Percentiles rank a stretch among this genome's conserved stretches.
phyloP scores from a whole-genome alignment of 2,329 filamentous ascomycete species.

The Cladophialophora chaetospira region DNA sequence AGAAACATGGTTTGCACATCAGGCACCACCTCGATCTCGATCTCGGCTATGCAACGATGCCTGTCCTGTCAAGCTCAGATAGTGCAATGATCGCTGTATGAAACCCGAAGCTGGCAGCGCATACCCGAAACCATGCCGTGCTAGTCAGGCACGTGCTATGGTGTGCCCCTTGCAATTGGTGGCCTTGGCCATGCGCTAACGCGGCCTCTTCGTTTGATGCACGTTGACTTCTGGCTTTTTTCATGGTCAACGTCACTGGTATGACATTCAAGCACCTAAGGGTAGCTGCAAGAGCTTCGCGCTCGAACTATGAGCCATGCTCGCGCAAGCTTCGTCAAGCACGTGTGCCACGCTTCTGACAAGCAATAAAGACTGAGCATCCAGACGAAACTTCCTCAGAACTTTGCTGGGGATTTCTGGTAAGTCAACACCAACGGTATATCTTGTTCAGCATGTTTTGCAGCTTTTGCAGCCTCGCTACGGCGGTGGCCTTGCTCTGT shows the following conservation, averaged over 20 bases:
- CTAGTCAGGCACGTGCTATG: slow-evolving; percentile 2
- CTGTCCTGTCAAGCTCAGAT: background rate
- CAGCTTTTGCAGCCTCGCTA: slow-evolving; percentile 5
- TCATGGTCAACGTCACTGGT: background rate
- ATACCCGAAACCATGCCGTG: background rate
- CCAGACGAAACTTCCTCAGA: background rate
- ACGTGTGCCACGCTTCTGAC: background rate
- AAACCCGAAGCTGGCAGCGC: background rate
- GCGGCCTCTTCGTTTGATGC: background rate
- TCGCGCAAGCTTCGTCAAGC: too few relatives aligned
- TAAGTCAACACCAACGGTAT: background rate
- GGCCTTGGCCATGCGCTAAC: background rate
- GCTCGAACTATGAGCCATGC: background rate
- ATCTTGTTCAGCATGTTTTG: slow-evolving; percentile 18
- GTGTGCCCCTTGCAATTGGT: slow-evolving; percentile 1
- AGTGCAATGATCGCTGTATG: too few relatives aligned
- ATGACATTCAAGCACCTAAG: background rate
- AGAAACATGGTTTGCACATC: too few relatives aligned
- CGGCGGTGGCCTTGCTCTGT: slow-evolving; percentile 16
- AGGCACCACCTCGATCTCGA: too few relatives aligned
- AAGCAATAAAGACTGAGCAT: slow-evolving; percentile 1
- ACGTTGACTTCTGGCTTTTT: background rate
- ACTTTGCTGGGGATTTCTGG: background rate
- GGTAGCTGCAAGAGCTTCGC: slow-evolving; percentile 1
- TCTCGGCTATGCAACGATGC: background rate